Conservation (phyloP, 2,329 filamentous ascomycete genomes). For the Magnaporthales sp. region DNA sequence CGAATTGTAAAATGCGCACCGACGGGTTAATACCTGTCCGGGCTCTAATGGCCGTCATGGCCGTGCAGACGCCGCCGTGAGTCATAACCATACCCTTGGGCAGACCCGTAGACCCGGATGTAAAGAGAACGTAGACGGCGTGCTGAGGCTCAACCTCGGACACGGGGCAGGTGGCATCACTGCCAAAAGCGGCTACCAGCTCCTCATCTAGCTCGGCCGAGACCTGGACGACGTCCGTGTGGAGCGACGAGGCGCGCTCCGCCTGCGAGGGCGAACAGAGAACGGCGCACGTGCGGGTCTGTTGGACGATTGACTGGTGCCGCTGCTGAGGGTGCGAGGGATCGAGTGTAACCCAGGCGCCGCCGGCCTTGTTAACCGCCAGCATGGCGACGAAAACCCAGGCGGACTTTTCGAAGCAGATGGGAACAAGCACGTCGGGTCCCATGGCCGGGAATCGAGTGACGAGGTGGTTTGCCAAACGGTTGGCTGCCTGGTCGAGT, state of each 20-base stretch:
- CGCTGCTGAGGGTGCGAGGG: conserved; percentile 13
- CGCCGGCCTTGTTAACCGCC: conserved; percentile 16
- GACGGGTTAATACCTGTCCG: not conserved
- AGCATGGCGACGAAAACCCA: conserved; percentile 15
- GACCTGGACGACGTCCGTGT: conserved; percentile 14
- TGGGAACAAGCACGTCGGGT: conserved; percentile 31
- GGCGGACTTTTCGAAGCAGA: conserved; percentile 15
- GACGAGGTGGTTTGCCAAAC: conserved; percentile 29
- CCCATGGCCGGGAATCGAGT: conserved; percentile 22
- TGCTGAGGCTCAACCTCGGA: not conserved
- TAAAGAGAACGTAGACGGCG: conserved; percentile 22
- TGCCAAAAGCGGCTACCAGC: not conserved
- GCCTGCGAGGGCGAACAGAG: conserved; percentile 10
- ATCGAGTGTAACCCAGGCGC: conserved; percentile 14
- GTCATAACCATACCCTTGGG: conserved; percentile 32
- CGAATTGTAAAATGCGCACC: conserved; percentile 20
- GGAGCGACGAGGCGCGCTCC: conserved; percentile 8
- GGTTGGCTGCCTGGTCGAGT: conserved; percentile 31
- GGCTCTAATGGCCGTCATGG: conserved; percentile 25
- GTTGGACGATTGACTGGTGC: conserved; percentile 12
- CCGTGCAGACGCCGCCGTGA: conserved; percentile 23
- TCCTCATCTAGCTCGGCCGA: not conserved
- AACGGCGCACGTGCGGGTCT: conserved; percentile 11
- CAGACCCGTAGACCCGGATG: conserved; percentile 21
- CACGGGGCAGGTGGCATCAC: not conserved